phyloP scores from a whole-genome alignment of 305 asterid genomes.

The Solanum aculeatissimum region DNA sequence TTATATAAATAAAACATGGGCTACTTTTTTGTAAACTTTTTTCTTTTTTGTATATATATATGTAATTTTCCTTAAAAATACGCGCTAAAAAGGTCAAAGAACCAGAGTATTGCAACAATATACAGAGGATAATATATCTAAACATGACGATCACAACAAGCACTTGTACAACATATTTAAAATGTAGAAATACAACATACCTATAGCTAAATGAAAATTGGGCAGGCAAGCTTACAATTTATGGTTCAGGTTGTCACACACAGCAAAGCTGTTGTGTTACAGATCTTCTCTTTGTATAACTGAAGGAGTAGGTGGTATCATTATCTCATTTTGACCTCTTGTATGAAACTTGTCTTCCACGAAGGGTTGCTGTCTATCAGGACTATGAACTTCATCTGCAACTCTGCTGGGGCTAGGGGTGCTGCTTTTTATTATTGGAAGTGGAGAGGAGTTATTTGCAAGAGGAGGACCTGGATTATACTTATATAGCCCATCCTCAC shows the following conservation, averaged over 20 bases:
- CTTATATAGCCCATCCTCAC: constrained; percentile 40
- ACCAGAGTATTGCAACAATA: neutral
- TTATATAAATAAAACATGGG: too few relatives aligned
- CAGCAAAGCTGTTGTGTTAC: constrained; percentile 9
- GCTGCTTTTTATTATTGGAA: constrained; percentile 4
- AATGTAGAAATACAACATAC: neutral
- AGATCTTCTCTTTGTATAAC: constrained; percentile 32
- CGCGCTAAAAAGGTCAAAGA: neutral
- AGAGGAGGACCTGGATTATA: constrained; percentile 24
- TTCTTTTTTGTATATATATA: too few relatives aligned
- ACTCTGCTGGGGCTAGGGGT: constrained; percentile 28
- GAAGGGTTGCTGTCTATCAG: constrained; percentile 21
- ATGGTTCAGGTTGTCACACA: neutral
- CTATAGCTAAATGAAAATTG: neutral
- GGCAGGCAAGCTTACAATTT: neutral
- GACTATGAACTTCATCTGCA: constrained; percentile 20
- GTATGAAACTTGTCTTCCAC: constrained; percentile 24
- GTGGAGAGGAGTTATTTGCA: constrained; percentile 17
- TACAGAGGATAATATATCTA: neutral
- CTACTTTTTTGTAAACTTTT: too few relatives aligned
- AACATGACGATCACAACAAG: neutral
- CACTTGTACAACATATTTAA: neutral
- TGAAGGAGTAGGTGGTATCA: constrained; percentile 38
- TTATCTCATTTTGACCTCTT: constrained; percentile 21
- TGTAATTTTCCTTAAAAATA: too few relatives aligned